These are phyloP conservation scores for Termitomyces sp. DNA, from an alignment of 1,284 basidiomycete genomes.

Conservation along the genomic window DNA sequence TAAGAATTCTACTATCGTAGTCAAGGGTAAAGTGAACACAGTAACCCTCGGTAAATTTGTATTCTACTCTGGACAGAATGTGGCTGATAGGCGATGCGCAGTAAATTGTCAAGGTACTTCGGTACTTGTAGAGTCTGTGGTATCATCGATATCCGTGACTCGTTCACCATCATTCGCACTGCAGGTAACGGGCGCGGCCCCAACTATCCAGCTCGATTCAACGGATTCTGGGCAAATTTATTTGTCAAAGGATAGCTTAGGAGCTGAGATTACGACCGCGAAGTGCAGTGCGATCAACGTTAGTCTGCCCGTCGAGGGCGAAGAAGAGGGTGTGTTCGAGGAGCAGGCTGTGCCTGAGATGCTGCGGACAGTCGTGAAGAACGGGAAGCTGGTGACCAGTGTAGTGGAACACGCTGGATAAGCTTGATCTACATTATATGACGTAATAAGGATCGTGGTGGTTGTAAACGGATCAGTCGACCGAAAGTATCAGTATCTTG, in stretches of 20 bases:
- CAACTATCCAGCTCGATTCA: conserved; percentile 91
- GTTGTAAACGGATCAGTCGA: conserved; percentile 10
- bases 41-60: conserved; percentile 69
- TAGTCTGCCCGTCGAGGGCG: conserved; percentile 80
- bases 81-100: conserved; percentile 26
- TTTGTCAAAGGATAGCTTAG: conserved; percentile 79
- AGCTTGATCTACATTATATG: background rate
- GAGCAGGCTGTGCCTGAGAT: conserved; percentile 96
- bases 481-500: background rate
- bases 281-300: conserved; percentile 96
- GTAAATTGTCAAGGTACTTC: conserved; percentile 90
- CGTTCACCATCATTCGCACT: conserved; percentile 90
- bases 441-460: background rate
- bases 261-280: conserved; percentile 86
- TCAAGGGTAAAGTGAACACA: conserved; percentile 96
- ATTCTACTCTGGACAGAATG: conserved; percentile 1
- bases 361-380: conserved; percentile 79
- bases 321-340: conserved; percentile 88
- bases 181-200: conserved; percentile 87
- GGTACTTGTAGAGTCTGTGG: conserved; percentile 86
- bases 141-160: conserved; percentile 86
- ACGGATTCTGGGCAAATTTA: conserved; percentile 96
- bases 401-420: conserved; percentile 88
- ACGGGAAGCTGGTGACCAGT: conserved; percentile 84
- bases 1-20: conserved; percentile 82